phyloP scores from a whole-genome alignment of 139 green algal genomes.

The Parachlorella kessleri region DNA sequence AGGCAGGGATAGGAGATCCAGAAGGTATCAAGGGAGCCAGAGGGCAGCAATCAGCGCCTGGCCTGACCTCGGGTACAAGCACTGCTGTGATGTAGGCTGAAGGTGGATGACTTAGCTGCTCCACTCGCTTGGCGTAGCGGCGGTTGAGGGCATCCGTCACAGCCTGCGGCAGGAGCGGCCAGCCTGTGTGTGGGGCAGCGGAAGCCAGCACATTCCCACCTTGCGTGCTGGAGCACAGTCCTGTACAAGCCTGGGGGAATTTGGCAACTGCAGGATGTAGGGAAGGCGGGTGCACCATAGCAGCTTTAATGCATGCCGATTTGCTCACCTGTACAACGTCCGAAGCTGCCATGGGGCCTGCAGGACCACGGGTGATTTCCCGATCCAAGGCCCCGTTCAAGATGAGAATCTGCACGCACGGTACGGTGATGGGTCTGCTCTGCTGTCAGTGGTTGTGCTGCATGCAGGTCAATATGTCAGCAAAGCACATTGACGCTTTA shows the following conservation, averaged over 20 bases:
- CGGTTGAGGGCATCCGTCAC: slow-evolving; percentile 73
- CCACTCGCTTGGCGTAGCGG: slow-evolving; percentile 30
- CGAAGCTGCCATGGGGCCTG: slow-evolving; percentile 79
- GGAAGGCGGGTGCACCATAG: too few relatives aligned
- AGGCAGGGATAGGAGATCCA: neutral
- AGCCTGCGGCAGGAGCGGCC: slow-evolving; percentile 22
- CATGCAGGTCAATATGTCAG: too few relatives aligned
- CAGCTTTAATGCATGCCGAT: too few relatives aligned
- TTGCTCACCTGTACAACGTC: slow-evolving; percentile 77
- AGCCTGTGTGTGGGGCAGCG: too few relatives aligned
- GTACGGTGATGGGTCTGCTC: too few relatives aligned
- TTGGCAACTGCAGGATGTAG: too few relatives aligned
- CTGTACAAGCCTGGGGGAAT: too few relatives aligned
- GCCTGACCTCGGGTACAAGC: slow-evolving; percentile 58
- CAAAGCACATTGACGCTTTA: too few relatives aligned
- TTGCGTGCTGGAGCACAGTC: too few relatives aligned
- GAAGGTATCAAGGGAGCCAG: neutral
- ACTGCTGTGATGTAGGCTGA: slow-evolving; percentile 76
- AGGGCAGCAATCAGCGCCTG: neutral
- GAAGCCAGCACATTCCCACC: too few relatives aligned
- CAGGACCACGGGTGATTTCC: slow-evolving; percentile 67
- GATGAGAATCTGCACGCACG: slow-evolving; percentile 91
- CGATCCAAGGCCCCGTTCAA: slow-evolving; percentile 95
- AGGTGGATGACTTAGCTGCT: slow-evolving; percentile 57
- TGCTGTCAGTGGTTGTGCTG: too few relatives aligned